Evolutionary conservation across 345 rosid species (phyloP).

Genomic region (Populus simonii): DNA sequence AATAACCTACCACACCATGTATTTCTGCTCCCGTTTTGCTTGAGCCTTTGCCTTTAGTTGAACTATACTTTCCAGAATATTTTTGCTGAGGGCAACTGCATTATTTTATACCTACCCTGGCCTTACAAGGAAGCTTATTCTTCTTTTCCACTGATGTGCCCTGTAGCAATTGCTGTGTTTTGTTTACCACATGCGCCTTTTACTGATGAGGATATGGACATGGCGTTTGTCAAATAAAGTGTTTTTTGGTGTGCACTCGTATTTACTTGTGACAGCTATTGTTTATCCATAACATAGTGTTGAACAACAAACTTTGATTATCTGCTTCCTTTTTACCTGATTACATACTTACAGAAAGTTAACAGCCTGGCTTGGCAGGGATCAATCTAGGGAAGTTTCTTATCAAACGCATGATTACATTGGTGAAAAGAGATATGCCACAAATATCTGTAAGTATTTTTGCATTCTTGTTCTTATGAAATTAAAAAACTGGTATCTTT

Average conservation of each 20-base stretch:
- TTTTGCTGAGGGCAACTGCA: not conserved
- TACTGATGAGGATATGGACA: not conserved
- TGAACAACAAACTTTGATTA: not conserved
- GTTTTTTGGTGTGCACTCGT: not conserved
- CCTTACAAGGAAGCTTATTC: not conserved
- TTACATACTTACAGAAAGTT: conserved; percentile 28
- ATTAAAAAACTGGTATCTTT: not conserved
- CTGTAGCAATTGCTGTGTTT: not conserved
- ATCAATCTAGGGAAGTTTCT: conserved; percentile 94
- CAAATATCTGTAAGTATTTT: conserved; percentile 66
- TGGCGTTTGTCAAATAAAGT: not conserved
- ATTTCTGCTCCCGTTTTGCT: not conserved
- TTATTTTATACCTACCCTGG: not conserved
- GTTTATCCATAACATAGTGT: not conserved
- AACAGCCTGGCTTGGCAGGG: conserved; percentile 95
- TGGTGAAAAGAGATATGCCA: conserved; percentile 90
- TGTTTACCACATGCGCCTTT: not conserved
- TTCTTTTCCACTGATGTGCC: not conserved
- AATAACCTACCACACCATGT: not conserved
- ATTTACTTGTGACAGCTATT: not conserved
- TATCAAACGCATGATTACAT: conserved; percentile 79
- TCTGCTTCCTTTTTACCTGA: conserved; percentile 11
- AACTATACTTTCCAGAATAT: not conserved
- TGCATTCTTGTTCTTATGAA: not conserved
- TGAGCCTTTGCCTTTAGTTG: not conserved